Base-by-base conservation (phyloP, 768 basidiomycete species). In the Mycena sanguinolenta region DNA sequence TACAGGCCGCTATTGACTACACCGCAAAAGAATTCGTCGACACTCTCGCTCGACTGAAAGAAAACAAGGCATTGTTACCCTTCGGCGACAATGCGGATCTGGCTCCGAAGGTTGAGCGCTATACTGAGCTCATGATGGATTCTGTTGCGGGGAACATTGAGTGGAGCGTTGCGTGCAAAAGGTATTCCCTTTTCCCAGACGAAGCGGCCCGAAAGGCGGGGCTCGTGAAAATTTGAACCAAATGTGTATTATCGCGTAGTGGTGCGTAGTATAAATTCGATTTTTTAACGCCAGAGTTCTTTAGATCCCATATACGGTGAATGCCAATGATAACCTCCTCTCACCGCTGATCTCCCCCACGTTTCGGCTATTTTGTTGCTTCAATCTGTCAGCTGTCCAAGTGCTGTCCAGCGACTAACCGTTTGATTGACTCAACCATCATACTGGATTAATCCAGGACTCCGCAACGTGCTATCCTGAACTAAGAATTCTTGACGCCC, bases 1-100 rank as follows among this genome's bases (percentile, higher is more conserved):
- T 74, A 14, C 77, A 75, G 58, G 65, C 62, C 21, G 75, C 73
- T n/a, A 73, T 76, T 27, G 63, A 73, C 64, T 74, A 73, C 59
- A 73, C 77, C 7, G 68, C 63, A 4, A 38, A 59, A n/a, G 63
- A 70, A 23, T 63, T 74, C 28, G 42, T 53, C 4, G 70, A 25
- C n/a, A 21, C 67, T 17, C 63, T 69, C 9, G 50, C 71, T 6
- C 67, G 73, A 36, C 71, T 73, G 60, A 58, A 72, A 28, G 66
- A 68, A 44, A 58, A 58, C 61, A 60, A 72, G 49, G 28, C 30
- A 12, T 16, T 53, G 8, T 65, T 75, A 30, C 69, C 70, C 17
- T 63, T 66, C 50, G 65, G 32, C 55, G 65, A 53, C 12, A 38
- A 60, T 17, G 17, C 65, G 38, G 65, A 58, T 34, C 34, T 71